phyloP scores from a whole-genome alignment of 179 eudicot species.

The Gypsophila paniculata region DNA sequence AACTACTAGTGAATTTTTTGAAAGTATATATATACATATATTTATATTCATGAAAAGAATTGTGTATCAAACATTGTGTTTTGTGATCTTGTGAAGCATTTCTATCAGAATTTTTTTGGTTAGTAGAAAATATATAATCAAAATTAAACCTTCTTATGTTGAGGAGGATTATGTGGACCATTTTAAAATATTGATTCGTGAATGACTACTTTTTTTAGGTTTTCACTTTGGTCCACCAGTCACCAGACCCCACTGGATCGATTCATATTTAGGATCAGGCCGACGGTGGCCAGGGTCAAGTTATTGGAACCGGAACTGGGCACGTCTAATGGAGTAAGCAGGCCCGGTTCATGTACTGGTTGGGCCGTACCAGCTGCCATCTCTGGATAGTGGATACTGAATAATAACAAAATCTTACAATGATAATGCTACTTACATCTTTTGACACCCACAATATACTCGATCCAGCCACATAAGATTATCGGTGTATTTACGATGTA shows the following conservation, averaged over 20 bases:
- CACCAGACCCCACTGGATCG: too few relatives aligned
- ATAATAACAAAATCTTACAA: conserved; percentile 23
- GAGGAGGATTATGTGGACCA: too few relatives aligned
- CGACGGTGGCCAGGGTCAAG: too few relatives aligned
- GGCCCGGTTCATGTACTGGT: too few relatives aligned
- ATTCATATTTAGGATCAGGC: too few relatives aligned
- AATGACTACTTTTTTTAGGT: too few relatives aligned
- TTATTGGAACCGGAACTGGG: too few relatives aligned
- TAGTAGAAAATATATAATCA: not conserved
- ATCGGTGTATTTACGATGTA: conserved; percentile 22
- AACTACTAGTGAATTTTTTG: conserved; percentile 29
- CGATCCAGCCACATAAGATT: conserved; percentile 13
- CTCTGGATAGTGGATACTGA: not conserved
- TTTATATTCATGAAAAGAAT: not conserved
- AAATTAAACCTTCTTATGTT: too few relatives aligned
- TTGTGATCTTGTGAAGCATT: not conserved
- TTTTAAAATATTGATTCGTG: too few relatives aligned
- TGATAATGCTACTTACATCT: conserved; percentile 20
- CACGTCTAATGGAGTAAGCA: too few relatives aligned
- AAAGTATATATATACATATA: not conserved
- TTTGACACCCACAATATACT: conserved; percentile 9
- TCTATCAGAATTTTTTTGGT: not conserved
- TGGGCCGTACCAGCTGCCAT: too few relatives aligned
- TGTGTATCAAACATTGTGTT: not conserved
- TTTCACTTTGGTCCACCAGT: too few relatives aligned